Evolutionary conservation across 2,329 filamentous ascomycete species (phyloP), one percentile per base, ranked within the genome.

Genomic region (Curvularia sp.): DNA sequence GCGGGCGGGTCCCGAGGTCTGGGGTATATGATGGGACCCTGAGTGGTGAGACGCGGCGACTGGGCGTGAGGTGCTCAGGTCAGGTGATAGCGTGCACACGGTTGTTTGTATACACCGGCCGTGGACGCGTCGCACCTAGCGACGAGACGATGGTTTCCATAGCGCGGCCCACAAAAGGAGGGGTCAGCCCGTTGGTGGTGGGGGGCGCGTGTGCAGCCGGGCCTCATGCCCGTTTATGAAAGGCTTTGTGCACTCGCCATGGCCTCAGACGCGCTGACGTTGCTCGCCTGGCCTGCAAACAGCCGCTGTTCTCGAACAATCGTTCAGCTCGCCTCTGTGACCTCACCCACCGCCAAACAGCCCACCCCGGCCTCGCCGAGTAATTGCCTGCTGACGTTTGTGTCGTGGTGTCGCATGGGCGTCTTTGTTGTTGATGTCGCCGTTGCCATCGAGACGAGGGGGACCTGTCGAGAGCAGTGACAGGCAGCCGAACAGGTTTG

Each of bases 181-280:
- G 75, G 72, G 72, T 70, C 65, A 66, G 67, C 59, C 55, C 65
- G 66, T 64, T 61, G 63, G 62, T 72, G 69, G 74, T 73, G 73
- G 73, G 74, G 74, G 73, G 73, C 72, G 74, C 42, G 46, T 12
- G 42, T 74, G 68, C 63, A 58, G 64, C 61, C 65, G 48, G 60
- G 47, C 19, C 25, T 36, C 30, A 18, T 57, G 53, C 47, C 48
- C 46, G 59, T 27, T 67, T 74, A 63, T 72, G 69, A 74, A 34
- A 74, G 65, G 63, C 25, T 68, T 77, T 77, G 70, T 76, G 73
- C 71, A 74, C 56, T 62, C 51, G 50, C 52, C 60, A 61, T 60
- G 52, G 51, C 38, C 38, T 8, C 19, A 39, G 38, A 19, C 38
- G 38, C 19, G 18, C 39, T 13, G 39, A 42, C 19, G 21, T 19